Conservation (phyloP, 1,284 basidiomycete genomes). For the Farysia itapuensis region DNA sequence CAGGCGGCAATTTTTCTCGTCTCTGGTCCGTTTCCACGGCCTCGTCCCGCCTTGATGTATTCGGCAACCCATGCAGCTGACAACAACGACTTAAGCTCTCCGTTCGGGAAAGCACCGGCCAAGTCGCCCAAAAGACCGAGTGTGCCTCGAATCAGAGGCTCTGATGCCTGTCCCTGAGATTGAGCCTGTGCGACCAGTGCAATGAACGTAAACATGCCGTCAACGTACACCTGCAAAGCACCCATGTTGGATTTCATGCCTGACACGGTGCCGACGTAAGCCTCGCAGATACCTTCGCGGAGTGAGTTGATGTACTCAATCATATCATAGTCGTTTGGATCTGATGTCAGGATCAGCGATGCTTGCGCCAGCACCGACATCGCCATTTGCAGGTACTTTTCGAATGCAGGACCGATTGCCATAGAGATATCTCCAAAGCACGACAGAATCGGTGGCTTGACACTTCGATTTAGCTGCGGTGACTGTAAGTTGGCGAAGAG, state of each 20-base stretch:
- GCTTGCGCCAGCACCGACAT: conserved; percentile 92
- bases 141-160: conserved; percentile 73
- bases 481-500: conserved; percentile 89
- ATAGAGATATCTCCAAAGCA: conserved; percentile 97
- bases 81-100: conserved; percentile 69
- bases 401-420: conserved; percentile 80
- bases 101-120: conserved; percentile 70
- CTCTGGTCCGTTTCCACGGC: conserved; percentile 62
- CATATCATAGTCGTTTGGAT: conserved; percentile 73
- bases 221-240: conserved; percentile 74
- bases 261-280: conserved; percentile 90
- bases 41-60: conserved; percentile 70
- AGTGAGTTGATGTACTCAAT: conserved; percentile 88
- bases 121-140: conserved; percentile 90
- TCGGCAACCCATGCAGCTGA: conserved; percentile 78
- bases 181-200: conserved; percentile 79
- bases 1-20: conserved; percentile 65
- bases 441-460: conserved; percentile 92
- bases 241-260: conserved; percentile 78
- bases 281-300: conserved; percentile 93
- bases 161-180: conserved; percentile 69
- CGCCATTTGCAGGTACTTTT: conserved; percentile 84
- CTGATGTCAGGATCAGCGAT: conserved; percentile 65
- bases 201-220: conserved; percentile 78
- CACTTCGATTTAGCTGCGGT: conserved; percentile 84